Evolutionary conservation across 1,284 basidiomycete genomes (phyloP).

Genomic region (Xerocomus nothofagi): DNA sequence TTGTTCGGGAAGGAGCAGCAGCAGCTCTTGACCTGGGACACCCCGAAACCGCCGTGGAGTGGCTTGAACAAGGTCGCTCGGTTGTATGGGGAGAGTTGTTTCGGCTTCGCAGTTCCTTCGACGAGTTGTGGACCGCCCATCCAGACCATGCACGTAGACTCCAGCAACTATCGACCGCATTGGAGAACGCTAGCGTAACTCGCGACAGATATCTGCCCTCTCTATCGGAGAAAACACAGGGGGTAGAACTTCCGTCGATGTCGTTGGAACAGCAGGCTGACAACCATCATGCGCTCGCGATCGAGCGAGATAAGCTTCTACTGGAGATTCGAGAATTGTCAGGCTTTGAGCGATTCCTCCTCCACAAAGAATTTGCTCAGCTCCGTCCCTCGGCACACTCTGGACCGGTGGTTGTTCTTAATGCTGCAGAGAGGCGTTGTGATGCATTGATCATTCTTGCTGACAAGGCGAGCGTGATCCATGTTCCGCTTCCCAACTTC

Average conservation of each 20-base stretch:
- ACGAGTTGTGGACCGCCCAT: background rate
- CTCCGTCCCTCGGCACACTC: slow-evolving; percentile 1
- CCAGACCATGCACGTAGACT: slow-evolving; percentile 3
- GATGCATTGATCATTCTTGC: slow-evolving; percentile 1
- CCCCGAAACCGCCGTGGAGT: no score
- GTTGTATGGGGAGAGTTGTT: no score
- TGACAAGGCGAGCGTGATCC: background rate
- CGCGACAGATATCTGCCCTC: background rate
- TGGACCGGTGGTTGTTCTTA: slow-evolving; percentile 1
- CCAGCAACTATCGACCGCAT: background rate
- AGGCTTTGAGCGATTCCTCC: slow-evolving; percentile 5
- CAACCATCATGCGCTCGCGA: background rate
- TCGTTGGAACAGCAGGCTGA: background rate
- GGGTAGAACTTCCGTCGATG: background rate
- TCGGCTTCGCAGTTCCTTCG: slow-evolving; percentile 2
- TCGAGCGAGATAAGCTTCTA: slow-evolving; percentile 3
- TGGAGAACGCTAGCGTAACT: background rate
- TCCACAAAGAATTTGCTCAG: background rate
- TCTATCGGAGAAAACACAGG: background rate
- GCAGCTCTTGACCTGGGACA: no score
- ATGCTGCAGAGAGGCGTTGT: background rate
- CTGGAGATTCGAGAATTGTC: background rate
- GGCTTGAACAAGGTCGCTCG: no score
- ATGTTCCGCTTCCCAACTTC: slow-evolving; percentile 7
- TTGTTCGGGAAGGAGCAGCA: no score